phyloP scores from a whole-genome alignment of 176 grass and related monocot species.

The Carex cristatella region DNA sequence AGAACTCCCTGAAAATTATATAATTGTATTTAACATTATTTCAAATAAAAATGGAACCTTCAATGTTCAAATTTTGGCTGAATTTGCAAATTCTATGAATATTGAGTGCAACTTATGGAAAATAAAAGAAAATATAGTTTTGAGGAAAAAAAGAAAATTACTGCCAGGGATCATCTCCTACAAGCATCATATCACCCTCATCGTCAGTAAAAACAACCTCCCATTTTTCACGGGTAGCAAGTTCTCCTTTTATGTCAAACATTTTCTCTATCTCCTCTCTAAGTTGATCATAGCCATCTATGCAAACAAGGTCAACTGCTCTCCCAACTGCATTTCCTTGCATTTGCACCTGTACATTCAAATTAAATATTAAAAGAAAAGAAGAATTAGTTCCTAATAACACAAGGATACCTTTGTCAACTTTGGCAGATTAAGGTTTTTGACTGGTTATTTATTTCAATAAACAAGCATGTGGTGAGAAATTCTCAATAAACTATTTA shows the following conservation, averaged over 20 bases:
- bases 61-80: neutral
- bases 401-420: neutral
- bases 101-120: neutral
- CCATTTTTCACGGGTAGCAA: constrained; percentile 54
- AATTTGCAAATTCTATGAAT: neutral
- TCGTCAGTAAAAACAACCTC: constrained; percentile 65
- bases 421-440: neutral
- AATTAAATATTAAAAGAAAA: neutral
- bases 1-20: constrained; percentile 33
- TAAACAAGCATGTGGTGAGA: neutral
- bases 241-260: constrained; percentile 71
- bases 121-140: neutral
- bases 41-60: neutral
- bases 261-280: constrained; percentile 57
- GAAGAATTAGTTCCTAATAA: neutral
- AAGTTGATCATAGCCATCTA: constrained; percentile 55
- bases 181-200: constrained; percentile 49
- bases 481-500: too few relatives aligned
- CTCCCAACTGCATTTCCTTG: constrained; percentile 70
- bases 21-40: neutral
- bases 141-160: constrained; percentile 31
- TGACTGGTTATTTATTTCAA: neutral
- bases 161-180: constrained; percentile 68
- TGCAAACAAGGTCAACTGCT: constrained; percentile 58
- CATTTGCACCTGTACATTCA: constrained; percentile 73